phyloP scores from a whole-genome alignment of 2,329 filamentous ascomycete species.

The Nakataea oryzae region DNA sequence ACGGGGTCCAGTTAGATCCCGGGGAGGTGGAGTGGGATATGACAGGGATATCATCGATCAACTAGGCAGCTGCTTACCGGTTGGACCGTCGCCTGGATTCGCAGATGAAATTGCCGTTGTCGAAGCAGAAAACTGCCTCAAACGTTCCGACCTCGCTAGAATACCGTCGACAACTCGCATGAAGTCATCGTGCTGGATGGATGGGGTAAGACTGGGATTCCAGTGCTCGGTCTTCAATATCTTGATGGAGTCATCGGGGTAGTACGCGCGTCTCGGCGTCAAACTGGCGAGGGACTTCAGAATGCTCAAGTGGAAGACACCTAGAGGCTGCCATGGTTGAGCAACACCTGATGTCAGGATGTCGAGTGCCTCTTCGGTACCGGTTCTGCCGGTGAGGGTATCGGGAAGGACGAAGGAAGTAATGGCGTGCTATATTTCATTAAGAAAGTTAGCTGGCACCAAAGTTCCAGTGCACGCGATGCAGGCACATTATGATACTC shows the following conservation, averaged over 20 bases:
- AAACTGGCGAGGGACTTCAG: slow-evolving; percentile 17
- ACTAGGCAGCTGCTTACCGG: not conserved
- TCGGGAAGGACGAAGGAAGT: slow-evolving; percentile 51
- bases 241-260: slow-evolving; percentile 19
- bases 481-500: not conserved
- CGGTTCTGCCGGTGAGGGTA: slow-evolving; percentile 44
- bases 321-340: slow-evolving; percentile 35
- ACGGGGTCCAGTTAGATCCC: too few relatives aligned
- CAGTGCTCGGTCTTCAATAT: slow-evolving; percentile 24
- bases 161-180: slow-evolving; percentile 18
- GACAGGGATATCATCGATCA: too few relatives aligned
- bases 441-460: not conserved
- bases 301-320: not conserved
- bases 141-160: slow-evolving; percentile 16
- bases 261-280: slow-evolving; percentile 20
- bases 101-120: not conserved
- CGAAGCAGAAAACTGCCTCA: slow-evolving; percentile 13
- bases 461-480: not conserved
- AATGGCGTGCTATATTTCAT: slow-evolving; percentile 34
- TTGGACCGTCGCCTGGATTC: too few relatives aligned
- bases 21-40: too few relatives aligned
- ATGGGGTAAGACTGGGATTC: slow-evolving; percentile 17
- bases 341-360: slow-evolving; percentile 37
- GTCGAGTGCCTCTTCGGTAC: slow-evolving; percentile 47
- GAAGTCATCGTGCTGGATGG: slow-evolving; percentile 27